Conservation (phyloP, 106 monocot genomes). For the Narthecium ossifragum region DNA sequence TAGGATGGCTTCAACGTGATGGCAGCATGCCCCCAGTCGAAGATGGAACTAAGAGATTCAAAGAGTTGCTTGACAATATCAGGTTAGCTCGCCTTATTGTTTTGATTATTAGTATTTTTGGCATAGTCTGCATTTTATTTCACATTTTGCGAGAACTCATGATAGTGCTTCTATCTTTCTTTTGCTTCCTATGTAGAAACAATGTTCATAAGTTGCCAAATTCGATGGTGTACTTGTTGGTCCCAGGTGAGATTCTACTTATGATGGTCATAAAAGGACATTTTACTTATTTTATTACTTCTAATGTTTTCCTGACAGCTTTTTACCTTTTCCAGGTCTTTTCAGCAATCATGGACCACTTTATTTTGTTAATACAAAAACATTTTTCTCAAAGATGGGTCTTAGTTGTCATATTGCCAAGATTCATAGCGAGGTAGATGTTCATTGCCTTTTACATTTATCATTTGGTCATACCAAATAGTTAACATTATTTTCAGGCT, state of each 20-base stretch:
- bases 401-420: constrained; percentile 91
- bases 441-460: background rate
- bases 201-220: constrained; percentile 79
- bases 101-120: background rate
- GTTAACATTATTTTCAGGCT: constrained; percentile 34
- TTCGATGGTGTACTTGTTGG: constrained; percentile 83
- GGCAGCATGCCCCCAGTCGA: constrained; percentile 61
- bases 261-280: background rate
- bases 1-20: constrained; percentile 84
- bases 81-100: constrained; percentile 27
- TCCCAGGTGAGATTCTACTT: constrained; percentile 64
- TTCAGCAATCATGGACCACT: constrained; percentile 96
- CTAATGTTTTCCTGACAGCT: background rate
- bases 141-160: constrained; percentile 96
- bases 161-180: constrained; percentile 63
- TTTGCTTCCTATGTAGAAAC: constrained; percentile 46
- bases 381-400: constrained; percentile 94
- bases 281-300: background rate
- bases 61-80: constrained; percentile 61
- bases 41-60: constrained; percentile 73
- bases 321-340: constrained; percentile 47
- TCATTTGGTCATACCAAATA: background rate
- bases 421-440: constrained; percentile 88
- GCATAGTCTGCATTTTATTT: no score
- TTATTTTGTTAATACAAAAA: constrained; percentile 91